These are phyloP conservation scores for Komagataella pseudopastoris DNA, from an alignment of 805 yeast genomes.

Conservation along the genomic window DNA sequence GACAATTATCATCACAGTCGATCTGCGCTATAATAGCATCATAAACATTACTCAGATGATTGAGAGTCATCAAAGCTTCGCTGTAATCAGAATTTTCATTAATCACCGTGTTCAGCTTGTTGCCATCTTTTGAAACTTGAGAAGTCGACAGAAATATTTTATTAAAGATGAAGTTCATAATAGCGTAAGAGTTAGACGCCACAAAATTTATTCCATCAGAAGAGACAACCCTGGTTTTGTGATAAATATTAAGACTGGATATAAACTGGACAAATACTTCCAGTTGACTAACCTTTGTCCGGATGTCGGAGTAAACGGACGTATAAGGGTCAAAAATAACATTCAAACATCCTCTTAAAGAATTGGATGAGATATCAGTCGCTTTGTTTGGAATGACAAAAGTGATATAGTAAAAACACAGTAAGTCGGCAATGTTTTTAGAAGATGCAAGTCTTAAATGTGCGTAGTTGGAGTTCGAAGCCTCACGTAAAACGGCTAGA, in stretches of 20 bases:
- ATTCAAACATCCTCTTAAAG: conserved; percentile 6
- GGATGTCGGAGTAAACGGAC: conserved; percentile 4
- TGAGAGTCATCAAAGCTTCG: conserved; percentile 10
- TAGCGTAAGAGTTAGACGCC: conserved; percentile 7
- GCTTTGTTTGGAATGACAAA: conserved; percentile 11
- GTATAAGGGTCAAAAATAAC: conserved; percentile 8
- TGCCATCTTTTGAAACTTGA: background rate
- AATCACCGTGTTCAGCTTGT: background rate
- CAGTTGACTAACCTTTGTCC: conserved; percentile 12
- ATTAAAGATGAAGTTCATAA: conserved; percentile 5
- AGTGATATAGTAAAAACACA: conserved; percentile 17
- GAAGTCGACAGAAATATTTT: background rate
- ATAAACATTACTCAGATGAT: conserved; percentile 16
- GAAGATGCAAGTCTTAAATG: conserved; percentile 15
- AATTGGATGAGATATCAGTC: conserved; percentile 6
- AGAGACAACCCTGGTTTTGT: conserved; percentile 14
- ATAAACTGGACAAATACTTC: conserved; percentile 17
- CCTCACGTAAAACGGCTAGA: background rate
- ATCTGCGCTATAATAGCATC: conserved; percentile 14
- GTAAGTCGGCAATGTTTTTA: conserved; percentile 17
- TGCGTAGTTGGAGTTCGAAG: conserved; percentile 13
- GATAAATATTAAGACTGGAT: conserved; percentile 16
- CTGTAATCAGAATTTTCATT: conserved; percentile 3
- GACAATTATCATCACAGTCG: conserved; percentile 19
- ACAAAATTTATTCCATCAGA: conserved; percentile 16